Base-by-base conservation (phyloP, 2,329 filamentous ascomycete genomes). In the Talaromyces sp. region DNA sequence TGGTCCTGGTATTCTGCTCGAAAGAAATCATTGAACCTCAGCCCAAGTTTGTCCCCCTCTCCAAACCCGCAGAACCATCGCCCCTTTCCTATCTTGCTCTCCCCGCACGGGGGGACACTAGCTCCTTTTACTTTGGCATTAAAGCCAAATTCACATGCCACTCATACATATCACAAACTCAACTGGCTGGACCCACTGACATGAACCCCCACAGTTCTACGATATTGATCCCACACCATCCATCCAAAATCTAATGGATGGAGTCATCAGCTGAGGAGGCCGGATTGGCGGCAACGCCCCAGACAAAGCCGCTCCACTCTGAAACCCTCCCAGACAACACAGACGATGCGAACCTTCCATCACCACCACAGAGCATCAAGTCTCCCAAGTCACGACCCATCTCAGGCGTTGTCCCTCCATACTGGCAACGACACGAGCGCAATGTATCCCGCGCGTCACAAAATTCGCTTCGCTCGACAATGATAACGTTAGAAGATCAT, bases 401-500 rank as follows among this genome's bases (percentile, higher is more conserved):
- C 49, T 72, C 71, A 32, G 65, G 65, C 24, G 65, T 73, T 55
- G 63, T 73, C 30, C 76, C 77, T 17, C 76, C 75, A 9, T 78
- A 77, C 56, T 79, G 77, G 77, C 68, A 69, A 20, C 76, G 77
- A 48, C 68, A 72, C 47, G 61, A 62, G 27, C 72, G 75, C 43
- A 68, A 70, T 47, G 54, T 66, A 16, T 78, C 76, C 17, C 72
- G 72, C 24, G 65, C 70, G 14, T 78, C 75, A 7, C 68, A 75
- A 32, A 63, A 58, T 7, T 76, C 74, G 1, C 47, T 72, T 67
- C 66, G 62, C n/a, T 74, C 74, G 3, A 67, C 73, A 19, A 60
- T 76, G 33, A 88, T 88, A 57, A 78, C 76, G 2, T 77, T 88
- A 20, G 83, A 87, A 62, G 85, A 88, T 66, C 83, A 87, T 67